Base-by-base conservation (phyloP, 129 eudicot species). In the Chrysanthemum seticuspe region DNA sequence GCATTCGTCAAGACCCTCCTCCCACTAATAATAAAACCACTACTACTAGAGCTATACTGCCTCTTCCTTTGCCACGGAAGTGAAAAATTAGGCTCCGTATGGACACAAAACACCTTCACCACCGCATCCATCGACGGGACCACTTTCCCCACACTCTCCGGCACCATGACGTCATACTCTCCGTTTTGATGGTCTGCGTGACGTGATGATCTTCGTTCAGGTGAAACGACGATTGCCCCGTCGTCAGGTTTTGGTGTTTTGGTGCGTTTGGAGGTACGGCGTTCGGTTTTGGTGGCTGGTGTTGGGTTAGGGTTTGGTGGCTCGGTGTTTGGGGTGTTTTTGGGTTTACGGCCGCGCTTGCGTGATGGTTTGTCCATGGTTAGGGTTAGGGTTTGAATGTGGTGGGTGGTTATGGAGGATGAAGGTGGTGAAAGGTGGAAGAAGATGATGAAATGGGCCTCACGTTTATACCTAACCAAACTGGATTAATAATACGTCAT, bases 1-100 rank as follows among this genome's bases (percentile, higher is more conserved):
- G 89, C 89, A 82, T 85, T 85, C 2, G 89, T 85, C 72, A 85
- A 79, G n/a, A 85, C 84, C 68, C 86, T 75, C 14, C 84, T 59
- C 1, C 82, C 89, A 31, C 82, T 85, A 1, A 85, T 75, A 0
- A 85, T 70, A 76, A 85, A 85, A 16, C 89, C 89, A 15, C 89
- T 81, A 15, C 86, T 85, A 76, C 86, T 85, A 1, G 89, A 85
- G 59, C 89, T 85, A 52, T 82, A 85, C 80, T 85, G 89, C 64
- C 89, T 71, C 58, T 82, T 85, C 78, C 86, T 65, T 27, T 85
- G 86, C 89, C 89, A 85, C 3, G 89, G 84, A 55, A 82, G 59
- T 27, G 86, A 85, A 49, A 81, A 85, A 82, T 85, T 85, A 49
- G 89, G 89, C 59, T 79, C 89, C 18, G 86, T 85, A 50, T 85